Evolutionary conservation across 306 rosid species (phyloP).

Genomic region (Ammopiptanthus mongolicus): DNA sequence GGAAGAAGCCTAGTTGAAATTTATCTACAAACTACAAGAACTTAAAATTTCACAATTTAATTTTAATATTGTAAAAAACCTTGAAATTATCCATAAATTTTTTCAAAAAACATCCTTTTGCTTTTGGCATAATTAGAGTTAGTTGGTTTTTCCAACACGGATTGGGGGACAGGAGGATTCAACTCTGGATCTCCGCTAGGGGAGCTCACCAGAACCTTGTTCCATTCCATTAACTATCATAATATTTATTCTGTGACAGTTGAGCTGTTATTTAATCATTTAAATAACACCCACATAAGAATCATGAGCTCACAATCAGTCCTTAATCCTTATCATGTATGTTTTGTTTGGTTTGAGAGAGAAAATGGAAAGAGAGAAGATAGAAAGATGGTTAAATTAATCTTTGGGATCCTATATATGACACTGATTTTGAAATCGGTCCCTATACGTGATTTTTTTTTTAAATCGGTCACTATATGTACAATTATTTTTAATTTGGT

Average conservation of each 20-base stretch:
- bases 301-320: background rate
- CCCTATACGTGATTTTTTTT: too few species aligned
- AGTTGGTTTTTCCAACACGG: background rate
- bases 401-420: too few species aligned
- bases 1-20: background rate
- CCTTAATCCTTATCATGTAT: background rate
- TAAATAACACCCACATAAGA: background rate
- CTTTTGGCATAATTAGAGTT: background rate
- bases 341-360: too few species aligned
- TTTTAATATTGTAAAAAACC: background rate
- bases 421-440: too few species aligned
- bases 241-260: background rate
- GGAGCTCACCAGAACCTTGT: background rate
- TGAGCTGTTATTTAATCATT: background rate
- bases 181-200: background rate
- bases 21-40: background rate
- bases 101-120: background rate
- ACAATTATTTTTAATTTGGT: too few species aligned
- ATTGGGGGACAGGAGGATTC: background rate
- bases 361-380: too few species aligned
- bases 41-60: background rate
- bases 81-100: background rate
- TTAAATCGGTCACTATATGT: too few species aligned
- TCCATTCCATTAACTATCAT: background rate
- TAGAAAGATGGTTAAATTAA: too few species aligned